phyloP scores from a whole-genome alignment of 2,329 filamentous ascomycete species.

The Xylaria arbuscula region DNA sequence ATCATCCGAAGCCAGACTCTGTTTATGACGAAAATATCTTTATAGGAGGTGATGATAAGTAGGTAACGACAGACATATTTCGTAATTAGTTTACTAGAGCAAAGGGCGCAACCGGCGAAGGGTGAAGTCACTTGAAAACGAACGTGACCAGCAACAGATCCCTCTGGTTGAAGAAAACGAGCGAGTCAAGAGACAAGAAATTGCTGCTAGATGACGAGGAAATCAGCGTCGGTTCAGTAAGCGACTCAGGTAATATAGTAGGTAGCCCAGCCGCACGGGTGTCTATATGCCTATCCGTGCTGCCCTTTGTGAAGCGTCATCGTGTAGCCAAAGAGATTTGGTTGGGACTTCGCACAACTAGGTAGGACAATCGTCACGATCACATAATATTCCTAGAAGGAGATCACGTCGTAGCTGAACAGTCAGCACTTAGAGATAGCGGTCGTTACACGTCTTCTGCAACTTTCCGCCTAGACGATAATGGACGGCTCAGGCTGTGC shows the following conservation, averaged over 20 bases:
- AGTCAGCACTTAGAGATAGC: conserved; percentile 39
- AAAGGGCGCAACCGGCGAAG: conserved; percentile 26
- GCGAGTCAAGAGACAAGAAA: conserved; percentile 35
- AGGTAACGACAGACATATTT: conserved; percentile 44
- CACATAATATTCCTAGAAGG: conserved; percentile 39
- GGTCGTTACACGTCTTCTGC: conserved; percentile 47
- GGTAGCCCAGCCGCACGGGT: conserved; percentile 43
- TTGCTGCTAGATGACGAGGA: conserved; percentile 32
- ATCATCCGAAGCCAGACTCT: conserved; percentile 17
- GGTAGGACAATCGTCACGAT: conserved; percentile 31
- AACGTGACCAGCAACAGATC: conserved; percentile 40
- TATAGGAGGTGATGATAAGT: conserved; percentile 36
- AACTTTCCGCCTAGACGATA: conserved; percentile 49
- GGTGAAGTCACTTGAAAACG: conserved; percentile 38
- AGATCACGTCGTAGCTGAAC: conserved; percentile 36
- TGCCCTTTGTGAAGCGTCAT: conserved; percentile 36
- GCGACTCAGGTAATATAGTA: conserved; percentile 38
- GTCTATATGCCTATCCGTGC: conserved; percentile 40
- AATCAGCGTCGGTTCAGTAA: conserved; percentile 35
- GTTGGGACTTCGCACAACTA: conserved; percentile 44
- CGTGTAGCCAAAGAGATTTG: conserved; percentile 34
- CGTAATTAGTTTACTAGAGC: conserved; percentile 17
- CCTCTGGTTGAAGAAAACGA: conserved; percentile 34
- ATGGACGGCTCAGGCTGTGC: conserved; percentile 38
- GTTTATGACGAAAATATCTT: conserved; percentile 40